phyloP scores from a whole-genome alignment of 129 eudicot species.

The Deinandra increscens region DNA sequence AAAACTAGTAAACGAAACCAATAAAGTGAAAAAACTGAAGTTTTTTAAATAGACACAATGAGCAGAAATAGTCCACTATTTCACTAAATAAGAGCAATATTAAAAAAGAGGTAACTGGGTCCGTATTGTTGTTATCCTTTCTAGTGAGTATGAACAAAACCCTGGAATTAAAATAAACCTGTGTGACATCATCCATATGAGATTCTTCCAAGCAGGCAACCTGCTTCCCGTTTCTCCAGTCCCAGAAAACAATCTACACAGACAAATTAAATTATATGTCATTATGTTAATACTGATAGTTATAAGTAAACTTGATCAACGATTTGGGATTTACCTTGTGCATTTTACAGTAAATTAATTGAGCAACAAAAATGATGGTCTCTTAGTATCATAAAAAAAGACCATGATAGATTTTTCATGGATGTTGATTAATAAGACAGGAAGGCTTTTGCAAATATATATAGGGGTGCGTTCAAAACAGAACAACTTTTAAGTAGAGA shows the following conservation, averaged over 20 bases:
- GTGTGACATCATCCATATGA: constrained; percentile 96
- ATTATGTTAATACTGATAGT: neutral
- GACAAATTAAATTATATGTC: constrained; percentile 1
- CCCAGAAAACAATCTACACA: constrained; percentile 77
- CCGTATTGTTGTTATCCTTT: neutral
- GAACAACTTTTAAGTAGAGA: neutral
- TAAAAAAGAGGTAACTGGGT: neutral
- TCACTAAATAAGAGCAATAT: neutral
- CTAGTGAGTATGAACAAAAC: constrained; percentile 10
- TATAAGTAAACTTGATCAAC: neutral
- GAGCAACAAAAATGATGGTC: neutral
- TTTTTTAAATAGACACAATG: neutral
- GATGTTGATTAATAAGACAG: neutral
- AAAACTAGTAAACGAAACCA: neutral
- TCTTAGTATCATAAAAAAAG: neutral
- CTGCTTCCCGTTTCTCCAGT: constrained; percentile 77
- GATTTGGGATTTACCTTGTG: constrained; percentile 2
- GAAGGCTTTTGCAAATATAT: neutral
- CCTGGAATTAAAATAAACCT: constrained; percentile 44
- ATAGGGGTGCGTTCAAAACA: no score
- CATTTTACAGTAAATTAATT: neutral
- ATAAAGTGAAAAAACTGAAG: neutral
- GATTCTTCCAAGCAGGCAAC: constrained; percentile 89
- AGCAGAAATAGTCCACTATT: neutral
- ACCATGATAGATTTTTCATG: constrained; percentile 7